Base-by-base conservation (phyloP, 148 eudicot genomes). In the Selenicereus undatus region DNA sequence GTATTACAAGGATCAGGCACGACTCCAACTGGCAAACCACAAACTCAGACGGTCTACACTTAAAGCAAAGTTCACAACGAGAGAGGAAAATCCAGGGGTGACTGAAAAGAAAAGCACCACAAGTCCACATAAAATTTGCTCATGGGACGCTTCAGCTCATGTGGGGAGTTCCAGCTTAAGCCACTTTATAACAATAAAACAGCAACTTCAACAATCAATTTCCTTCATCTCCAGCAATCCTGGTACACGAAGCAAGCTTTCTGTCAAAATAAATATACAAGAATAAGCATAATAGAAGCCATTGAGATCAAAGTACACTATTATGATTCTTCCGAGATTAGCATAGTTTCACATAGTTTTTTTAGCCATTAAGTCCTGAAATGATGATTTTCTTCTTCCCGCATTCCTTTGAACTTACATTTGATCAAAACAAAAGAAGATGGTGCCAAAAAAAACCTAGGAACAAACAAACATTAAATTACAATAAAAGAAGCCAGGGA, bases 191-290 rank as follows among this genome's bases (percentile, higher is more conserved):
- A 77, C 26, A 56, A 73, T 76, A 68, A 80, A 75, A 71, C n/a
- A 76, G 65, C 74, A 76, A 84, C 62, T 78, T 45, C 24, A 71
- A 77, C 76, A 76, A 76, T 80, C 60, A 76, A 51, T 50, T 43
- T 75, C 79, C 50, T 75, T 79, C 35, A 75, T 79, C 82, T 78
- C 76, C 71, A 58, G 73, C 74, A 74, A 73, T 81, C 79, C 84
- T 81, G 84, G 65, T 45, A 74, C 32, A 50, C 9, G 22, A 56
- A 84, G 48, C 76, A 20, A 36, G 6, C 18, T 21, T 30, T 76
- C 7, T 43, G 62, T 54, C 10, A 32, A 21, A 56, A 22, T 11
- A 36, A 32, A 76, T 13, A 13, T 66, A 26, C 35, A 12, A 26
- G 7, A 56, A 56, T 56, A 17, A 17, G 62, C 5, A 56, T 2